phyloP scores from a whole-genome alignment of 2,329 filamentous ascomycete species.

The Cladosporium sp. region DNA sequence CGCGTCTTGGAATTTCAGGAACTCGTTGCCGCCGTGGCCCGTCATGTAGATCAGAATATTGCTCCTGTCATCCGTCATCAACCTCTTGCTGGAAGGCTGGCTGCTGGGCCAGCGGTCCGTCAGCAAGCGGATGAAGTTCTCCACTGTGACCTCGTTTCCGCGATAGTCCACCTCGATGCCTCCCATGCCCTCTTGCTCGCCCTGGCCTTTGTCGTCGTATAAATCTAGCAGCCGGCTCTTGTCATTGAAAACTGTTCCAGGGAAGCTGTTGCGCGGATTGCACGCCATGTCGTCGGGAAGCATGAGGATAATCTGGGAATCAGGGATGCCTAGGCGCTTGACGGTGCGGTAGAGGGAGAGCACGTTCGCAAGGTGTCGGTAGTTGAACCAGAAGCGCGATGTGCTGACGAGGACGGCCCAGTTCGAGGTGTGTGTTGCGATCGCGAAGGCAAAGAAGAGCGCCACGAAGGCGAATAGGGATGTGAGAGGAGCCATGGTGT shows the following conservation, averaged over 20 bases:
- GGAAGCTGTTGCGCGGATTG: slow-evolving; percentile 96
- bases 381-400: slow-evolving; percentile 99
- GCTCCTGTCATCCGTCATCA: slow-evolving; percentile 89
- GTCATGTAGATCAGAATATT: slow-evolving; percentile 99
- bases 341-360: slow-evolving; percentile 96
- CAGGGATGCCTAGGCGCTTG: slow-evolving; percentile 93
- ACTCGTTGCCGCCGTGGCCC: slow-evolving; percentile 94
- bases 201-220: slow-evolving; percentile 64
- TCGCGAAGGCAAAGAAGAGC: slow-evolving; percentile 33
- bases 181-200: slow-evolving; percentile 26
- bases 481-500: slow-evolving; percentile 3
- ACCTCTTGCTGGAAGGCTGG: slow-evolving; percentile 87
- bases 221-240: slow-evolving; percentile 91
- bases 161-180: slow-evolving; percentile 93
- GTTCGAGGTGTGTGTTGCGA: slow-evolving; percentile 86
- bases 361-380: slow-evolving; percentile 95
- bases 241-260: slow-evolving; percentile 97
- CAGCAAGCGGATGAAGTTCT: slow-evolving; percentile 93
- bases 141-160: slow-evolving; percentile 96
- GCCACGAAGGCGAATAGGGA: slow-evolving; percentile 16
- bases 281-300: slow-evolving; percentile 99
- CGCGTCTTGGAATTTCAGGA: slow-evolving; percentile 95
- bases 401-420: slow-evolving; percentile 99
- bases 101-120: slow-evolving; percentile 92
- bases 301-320: slow-evolving; percentile 99